Conservation (phyloP, 2,329 filamentous ascomycete genomes). For the Aplosporella prunicola region DNA sequence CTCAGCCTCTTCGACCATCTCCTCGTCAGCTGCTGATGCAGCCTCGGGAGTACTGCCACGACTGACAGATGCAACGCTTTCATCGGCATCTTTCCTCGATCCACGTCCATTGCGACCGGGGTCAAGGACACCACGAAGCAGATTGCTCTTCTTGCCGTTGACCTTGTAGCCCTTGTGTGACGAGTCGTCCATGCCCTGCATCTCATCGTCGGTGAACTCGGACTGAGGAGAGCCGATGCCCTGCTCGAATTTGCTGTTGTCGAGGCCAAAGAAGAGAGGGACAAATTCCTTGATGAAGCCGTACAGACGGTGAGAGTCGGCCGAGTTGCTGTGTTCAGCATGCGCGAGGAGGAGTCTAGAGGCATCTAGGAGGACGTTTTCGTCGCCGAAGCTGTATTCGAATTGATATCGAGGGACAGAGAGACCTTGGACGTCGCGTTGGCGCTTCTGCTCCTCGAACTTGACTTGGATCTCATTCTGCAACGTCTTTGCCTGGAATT, state of each 20-base stretch:
- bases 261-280: conserved; percentile 41
- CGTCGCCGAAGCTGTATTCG: conserved; percentile 57
- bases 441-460: conserved; percentile 78
- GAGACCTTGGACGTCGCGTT: conserved; percentile 50
- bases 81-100: conserved; percentile 65
- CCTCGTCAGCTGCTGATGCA: conserved; percentile 67
- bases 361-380: conserved; percentile 43
- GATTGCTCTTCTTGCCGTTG: conserved; percentile 59
- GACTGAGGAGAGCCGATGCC: conserved; percentile 43
- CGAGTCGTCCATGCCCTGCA: conserved; percentile 57
- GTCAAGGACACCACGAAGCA: conserved; percentile 80
- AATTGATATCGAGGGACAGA: conserved; percentile 63
- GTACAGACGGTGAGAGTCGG: conserved; percentile 36
- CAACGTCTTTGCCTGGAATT: conserved; percentile 81
- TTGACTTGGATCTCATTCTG: conserved; percentile 86
- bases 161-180: conserved; percentile 56
- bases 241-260: conserved; percentile 51
- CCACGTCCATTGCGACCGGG: conserved; percentile 61
- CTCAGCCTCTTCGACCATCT: conserved; percentile 46
- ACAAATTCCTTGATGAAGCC: conserved; percentile 43
- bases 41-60: conserved; percentile 84
- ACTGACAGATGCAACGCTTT: conserved; percentile 66
- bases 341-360: conserved; percentile 37
- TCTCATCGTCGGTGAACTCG: conserved; percentile 64
- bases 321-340: conserved; percentile 32